Percentiles rank a stretch among this genome's conserved stretches.
phyloP scores from a whole-genome alignment of 495 filamentous ascomycete genomes.

The Talaromyces thailandensis region DNA sequence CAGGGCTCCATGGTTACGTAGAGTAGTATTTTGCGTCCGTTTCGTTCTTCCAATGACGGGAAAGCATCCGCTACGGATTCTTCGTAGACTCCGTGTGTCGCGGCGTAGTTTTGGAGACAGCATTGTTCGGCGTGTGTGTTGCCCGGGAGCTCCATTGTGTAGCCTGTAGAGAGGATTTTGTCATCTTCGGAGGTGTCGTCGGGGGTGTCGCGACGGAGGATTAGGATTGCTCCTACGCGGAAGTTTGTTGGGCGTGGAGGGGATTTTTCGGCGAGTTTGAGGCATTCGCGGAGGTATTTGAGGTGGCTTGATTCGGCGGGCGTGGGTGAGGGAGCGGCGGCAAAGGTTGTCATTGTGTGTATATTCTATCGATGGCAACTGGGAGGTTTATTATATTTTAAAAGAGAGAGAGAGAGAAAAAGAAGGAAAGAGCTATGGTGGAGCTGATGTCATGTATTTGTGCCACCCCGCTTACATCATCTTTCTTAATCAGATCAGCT shows the following conservation, averaged over 20 bases:
- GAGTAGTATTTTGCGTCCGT: slow-evolving; percentile 45
- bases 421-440: neutral
- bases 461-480: neutral
- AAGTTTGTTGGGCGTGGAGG: slow-evolving; percentile 85
- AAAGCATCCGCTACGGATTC: slow-evolving; percentile 42
- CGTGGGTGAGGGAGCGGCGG: slow-evolving; percentile 7
- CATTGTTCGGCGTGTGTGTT: slow-evolving; percentile 97
- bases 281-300: slow-evolving; percentile 61
- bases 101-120: slow-evolving; percentile 70
- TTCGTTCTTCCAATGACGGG: slow-evolving; percentile 22
- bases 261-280: slow-evolving; percentile 65
- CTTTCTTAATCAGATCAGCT: neutral
- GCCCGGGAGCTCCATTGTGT: slow-evolving; percentile 80
- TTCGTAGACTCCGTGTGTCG: slow-evolving; percentile 39
- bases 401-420: neutral
- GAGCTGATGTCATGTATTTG: neutral
- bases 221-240: slow-evolving; percentile 79
- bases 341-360: slow-evolving; percentile 3
- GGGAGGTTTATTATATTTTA: neutral
- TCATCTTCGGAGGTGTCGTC: slow-evolving; percentile 33
- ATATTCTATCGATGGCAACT: neutral
- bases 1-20: slow-evolving; percentile 98
- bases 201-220: slow-evolving; percentile 38
- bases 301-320: slow-evolving; percentile 38
- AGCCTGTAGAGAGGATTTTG: slow-evolving; percentile 69